Evolutionary conservation across 2,329 filamentous ascomycete species (phyloP).

Genomic region (Rhexocercosporidium sp.): DNA sequence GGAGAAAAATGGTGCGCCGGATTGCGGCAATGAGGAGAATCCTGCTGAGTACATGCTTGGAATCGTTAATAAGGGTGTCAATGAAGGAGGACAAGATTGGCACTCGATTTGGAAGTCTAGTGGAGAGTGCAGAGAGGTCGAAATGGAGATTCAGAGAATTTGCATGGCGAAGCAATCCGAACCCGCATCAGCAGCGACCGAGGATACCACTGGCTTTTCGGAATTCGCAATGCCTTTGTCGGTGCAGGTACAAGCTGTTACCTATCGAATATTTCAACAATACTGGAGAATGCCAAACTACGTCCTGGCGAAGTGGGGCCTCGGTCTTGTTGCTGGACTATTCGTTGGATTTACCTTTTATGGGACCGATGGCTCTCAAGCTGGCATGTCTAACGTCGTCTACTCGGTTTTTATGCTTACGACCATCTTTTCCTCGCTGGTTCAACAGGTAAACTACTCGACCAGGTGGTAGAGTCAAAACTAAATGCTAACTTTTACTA

Average conservation of each 20-base stretch:
- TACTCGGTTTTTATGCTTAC: slow-evolving; percentile 75
- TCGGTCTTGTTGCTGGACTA: slow-evolving; percentile 54
- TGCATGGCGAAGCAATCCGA: slow-evolving; percentile 8
- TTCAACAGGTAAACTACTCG: slow-evolving; percentile 53
- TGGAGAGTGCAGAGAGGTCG: slow-evolving; percentile 35
- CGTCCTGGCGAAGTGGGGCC: slow-evolving; percentile 71
- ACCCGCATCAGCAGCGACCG: slow-evolving; percentile 54
- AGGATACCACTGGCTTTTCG: slow-evolving; percentile 52
- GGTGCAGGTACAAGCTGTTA: slow-evolving; percentile 68
- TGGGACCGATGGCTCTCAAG: slow-evolving; percentile 61
- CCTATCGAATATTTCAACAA: slow-evolving; percentile 72
- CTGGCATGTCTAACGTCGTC: slow-evolving; percentile 73
- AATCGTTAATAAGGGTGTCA: slow-evolving; percentile 31
- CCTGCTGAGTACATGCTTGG: slow-evolving; percentile 73
- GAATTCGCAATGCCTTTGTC: slow-evolving; percentile 81
- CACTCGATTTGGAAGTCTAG: slow-evolving; percentile 48
- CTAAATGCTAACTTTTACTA: not conserved
- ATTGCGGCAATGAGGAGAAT: slow-evolving; percentile 73
- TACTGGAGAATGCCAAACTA: slow-evolving; percentile 80
- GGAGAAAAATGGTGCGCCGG: slow-evolving; percentile 69
- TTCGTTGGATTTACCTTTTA: slow-evolving; percentile 75
- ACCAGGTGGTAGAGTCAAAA: not conserved
- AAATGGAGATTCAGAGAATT: slow-evolving; percentile 33
- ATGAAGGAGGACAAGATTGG: slow-evolving; percentile 63
- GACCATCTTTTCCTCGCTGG: slow-evolving; percentile 70